Evolutionary conservation across 2,329 filamentous ascomycete genomes (phyloP).

Genomic region (Trichoderma sp.): DNA sequence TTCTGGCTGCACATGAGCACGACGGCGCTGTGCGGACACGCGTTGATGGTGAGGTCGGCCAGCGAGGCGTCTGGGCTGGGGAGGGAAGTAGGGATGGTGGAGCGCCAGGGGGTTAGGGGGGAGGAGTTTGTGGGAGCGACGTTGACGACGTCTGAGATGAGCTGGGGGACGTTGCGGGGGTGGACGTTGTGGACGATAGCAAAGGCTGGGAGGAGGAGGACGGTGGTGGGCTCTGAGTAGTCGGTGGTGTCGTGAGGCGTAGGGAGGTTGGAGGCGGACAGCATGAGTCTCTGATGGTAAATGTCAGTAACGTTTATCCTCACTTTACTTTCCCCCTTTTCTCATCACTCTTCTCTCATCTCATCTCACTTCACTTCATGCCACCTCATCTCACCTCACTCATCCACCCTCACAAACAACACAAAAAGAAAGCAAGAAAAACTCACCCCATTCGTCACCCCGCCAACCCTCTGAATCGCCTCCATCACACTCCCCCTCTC

Average conservation of each 20-base stretch:
- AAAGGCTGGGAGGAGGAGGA: conserved; percentile 83
- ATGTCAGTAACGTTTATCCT: background rate
- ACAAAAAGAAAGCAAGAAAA: background rate
- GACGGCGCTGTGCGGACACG: conserved; percentile 78
- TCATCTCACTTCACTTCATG: background rate
- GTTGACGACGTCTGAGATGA: conserved; percentile 70
- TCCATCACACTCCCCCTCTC: conserved; percentile 85
- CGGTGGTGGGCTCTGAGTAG: conserved; percentile 69
- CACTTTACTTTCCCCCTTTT: background rate
- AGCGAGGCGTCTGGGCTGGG: conserved; percentile 29
- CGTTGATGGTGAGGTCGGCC: conserved; percentile 34
- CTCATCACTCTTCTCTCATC: background rate
- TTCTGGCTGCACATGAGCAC: conserved; percentile 92
- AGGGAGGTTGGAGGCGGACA: conserved; percentile 89
- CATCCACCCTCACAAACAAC: background rate
- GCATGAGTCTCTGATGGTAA: conserved; percentile 67
- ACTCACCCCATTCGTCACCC: conserved; percentile 67
- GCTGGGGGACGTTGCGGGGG: conserved; percentile 65
- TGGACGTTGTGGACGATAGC: conserved; percentile 80
- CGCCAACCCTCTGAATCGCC: conserved; percentile 58
- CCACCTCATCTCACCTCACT: background rate
- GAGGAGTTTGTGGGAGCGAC: conserved; percentile 70
- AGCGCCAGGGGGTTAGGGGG: conserved; percentile 46
- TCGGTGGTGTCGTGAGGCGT: conserved; percentile 64
- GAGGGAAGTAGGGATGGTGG: conserved; percentile 35